phyloP scores from a whole-genome alignment of 495 filamentous ascomycete genomes.

The Beverwykella pulmonaria region DNA sequence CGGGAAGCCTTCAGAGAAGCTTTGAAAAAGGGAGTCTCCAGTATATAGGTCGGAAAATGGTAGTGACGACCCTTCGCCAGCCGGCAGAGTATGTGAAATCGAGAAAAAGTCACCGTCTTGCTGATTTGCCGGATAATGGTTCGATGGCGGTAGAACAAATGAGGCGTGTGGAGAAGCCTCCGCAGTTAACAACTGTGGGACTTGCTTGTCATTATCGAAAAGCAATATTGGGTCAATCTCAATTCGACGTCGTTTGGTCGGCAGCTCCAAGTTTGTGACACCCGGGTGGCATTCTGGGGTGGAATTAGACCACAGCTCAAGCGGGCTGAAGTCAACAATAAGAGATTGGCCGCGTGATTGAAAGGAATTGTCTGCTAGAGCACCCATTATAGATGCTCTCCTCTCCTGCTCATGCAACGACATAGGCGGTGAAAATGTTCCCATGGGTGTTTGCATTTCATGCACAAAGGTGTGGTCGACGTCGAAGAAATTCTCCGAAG shows the following conservation, averaged over 20 bases:
- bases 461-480: neutral
- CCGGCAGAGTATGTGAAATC: neutral
- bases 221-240: slow-evolving; percentile 10
- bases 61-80: neutral
- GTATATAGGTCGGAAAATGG: neutral
- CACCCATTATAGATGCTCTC: neutral
- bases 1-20: neutral
- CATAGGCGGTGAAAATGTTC: neutral
- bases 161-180: neutral
- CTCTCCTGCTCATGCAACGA: neutral
- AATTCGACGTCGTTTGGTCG: slow-evolving; percentile 7
- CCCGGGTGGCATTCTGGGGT: neutral
- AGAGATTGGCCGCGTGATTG: neutral
- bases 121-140: neutral
- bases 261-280: neutral
- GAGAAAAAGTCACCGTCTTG: neutral
- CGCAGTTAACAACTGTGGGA: neutral
- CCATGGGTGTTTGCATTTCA: neutral
- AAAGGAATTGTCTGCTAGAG: neutral
- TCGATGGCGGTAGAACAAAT: neutral
- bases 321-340: neutral
- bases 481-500: neutral
- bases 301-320: neutral
- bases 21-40: neutral
- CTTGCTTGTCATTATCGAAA: neutral